Base-by-base conservation (phyloP, 805 yeast genomes). In the Ogataea philodendri region DNA sequence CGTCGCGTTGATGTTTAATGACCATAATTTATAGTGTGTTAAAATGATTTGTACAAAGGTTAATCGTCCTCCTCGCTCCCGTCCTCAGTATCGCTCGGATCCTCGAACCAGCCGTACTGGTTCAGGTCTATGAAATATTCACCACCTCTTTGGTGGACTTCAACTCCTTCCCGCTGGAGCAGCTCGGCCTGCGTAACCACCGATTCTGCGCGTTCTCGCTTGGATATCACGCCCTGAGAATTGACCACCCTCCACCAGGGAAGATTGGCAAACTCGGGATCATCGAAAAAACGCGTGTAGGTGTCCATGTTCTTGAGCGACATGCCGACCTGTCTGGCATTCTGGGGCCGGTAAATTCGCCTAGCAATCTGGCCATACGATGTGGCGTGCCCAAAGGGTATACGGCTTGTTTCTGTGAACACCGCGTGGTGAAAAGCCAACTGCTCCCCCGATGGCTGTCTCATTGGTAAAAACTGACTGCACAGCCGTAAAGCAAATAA, bases 201-300 rank as follows among this genome's bases (percentile, higher is more conserved):
- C 2, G 72, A 70, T 16, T 56, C 55, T 0, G 65, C 53, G 22
- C 52, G 59, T 7, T 53, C 73, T 27, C 84, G 54, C 3, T 72
- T 70, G 4, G 87, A 73, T 2, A 84, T 77, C 13, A 59, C 63
- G 0, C 93, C 93, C 11, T 72, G 59, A n/a, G 83, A 65, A 15
- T 72, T 69, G 7, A 84, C 63, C 2, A 84, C 84, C 22, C 94
- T 60, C 90, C 90, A 84, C 94, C 94, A 84, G 4, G 90, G 90
- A 9, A 83, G 70, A 7, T 61, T 62, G 2, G 46, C 56, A 7
- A 50, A 32, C 35, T 61, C 58, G 45, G 59, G 59, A 21, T 47
- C 52, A 4, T 36, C 11, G 51, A 48, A 36, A 7, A 23, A 33
- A 6, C 36, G 29, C 7, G 10, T 26, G 32, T 49, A 44, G 3